Evolutionary conservation across 306 rosid genomes (phyloP), one percentile per base, ranked within the genome.

Genomic region (Vicia faba): DNA sequence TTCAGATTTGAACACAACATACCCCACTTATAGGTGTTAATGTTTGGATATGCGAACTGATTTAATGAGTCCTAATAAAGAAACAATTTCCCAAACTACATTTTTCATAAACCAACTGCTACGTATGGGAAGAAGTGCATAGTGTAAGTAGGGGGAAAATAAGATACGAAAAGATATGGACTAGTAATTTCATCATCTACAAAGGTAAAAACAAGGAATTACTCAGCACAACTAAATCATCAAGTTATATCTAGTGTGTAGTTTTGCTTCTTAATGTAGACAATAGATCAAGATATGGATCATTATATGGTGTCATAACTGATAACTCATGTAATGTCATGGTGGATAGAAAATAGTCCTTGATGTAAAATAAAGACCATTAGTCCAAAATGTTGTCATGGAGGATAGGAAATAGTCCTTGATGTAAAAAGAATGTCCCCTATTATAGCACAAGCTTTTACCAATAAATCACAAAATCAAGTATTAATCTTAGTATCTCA

Each of bases 321-420:
- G 15, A 43, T 11, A 63, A 6, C 51, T 45, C 48, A 43, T 18
- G n/a, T 13, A 68, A 23, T 40, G 4, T 43, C 53, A 50, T 66
- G 61, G 10, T 62, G 28, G 23, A 41, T 18, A 59, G 46, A 6
- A 70, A 61, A 26, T 7, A 25, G 33, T 12, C 31, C 44, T 50
- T 43, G 35, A 62, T 59, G 15, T 56, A 56, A 48, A 60, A 53
- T 41, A 19, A 51, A 50, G 56, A 14, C n/a, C 16, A 16, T 48
- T 2, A 71, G 59, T 58, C 58, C 53, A 72, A 66, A 61, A 61
- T 35, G 29, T 51, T 23, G 45, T 43, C 53, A 50, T 66, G 61
- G 10, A 68, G 28, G 23, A 41, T 18, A 59, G 46, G 8, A 70
- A 61, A 26, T 7, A 25, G 33, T 12, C 31, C 44, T 50, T 43